Percentiles rank a stretch among this genome's conserved stretches.
phyloP scores from a whole-genome alignment of 225 moss, liverwort and hornwort species.

The Antitrichia curtipendula region DNA sequence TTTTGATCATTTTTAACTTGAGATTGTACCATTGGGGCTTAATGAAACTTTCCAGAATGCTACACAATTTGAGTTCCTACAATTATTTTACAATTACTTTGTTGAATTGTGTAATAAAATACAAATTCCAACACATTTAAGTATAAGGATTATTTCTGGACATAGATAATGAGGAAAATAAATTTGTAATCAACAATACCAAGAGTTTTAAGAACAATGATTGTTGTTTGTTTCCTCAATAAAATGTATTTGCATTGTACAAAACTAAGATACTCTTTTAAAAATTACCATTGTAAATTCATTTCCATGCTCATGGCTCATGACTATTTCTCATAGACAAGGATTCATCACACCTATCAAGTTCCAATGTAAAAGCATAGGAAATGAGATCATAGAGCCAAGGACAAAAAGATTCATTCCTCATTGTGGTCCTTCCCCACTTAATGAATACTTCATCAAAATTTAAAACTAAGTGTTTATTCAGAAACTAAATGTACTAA shows the following conservation, averaged over 20 bases:
- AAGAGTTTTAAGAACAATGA: not conserved
- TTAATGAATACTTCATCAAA: not conserved
- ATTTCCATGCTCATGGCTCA: not conserved
- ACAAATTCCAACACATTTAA: not conserved
- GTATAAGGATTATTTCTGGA: not conserved
- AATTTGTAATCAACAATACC: not conserved
- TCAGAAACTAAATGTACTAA: not conserved
- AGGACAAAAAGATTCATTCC: not conserved
- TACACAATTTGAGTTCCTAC: not conserved
- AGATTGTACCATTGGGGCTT: not conserved
- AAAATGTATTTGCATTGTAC: not conserved
- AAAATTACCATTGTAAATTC: not conserved
- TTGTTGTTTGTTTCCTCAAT: not conserved
- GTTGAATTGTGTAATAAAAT: no score
- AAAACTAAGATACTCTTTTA: not conserved
- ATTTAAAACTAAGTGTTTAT: not conserved
- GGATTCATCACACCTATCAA: not conserved
- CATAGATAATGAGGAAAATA: not conserved
- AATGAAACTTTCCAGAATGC: not conserved
- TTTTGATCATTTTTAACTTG: not conserved
- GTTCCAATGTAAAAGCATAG: not conserved
- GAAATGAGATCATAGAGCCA: no score
- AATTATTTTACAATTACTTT: not conserved
- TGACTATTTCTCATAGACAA: not conserved
- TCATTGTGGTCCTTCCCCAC: rapidly evolving